These are phyloP conservation scores for Hymenoscyphus repandus DNA, from an alignment of 2,329 filamentous ascomycete species.

Conservation along the genomic window DNA sequence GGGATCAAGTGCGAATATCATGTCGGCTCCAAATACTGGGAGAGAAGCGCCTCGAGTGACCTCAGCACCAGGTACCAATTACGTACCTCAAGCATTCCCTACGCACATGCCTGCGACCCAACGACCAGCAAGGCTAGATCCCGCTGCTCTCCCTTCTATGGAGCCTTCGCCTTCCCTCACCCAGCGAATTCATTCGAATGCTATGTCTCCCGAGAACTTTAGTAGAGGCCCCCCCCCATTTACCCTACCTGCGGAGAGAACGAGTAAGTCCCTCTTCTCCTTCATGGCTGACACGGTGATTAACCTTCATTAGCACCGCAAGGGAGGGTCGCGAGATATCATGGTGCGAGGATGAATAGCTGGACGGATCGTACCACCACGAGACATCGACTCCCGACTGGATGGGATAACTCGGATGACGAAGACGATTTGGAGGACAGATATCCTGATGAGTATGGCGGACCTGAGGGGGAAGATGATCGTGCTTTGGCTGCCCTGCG, in stretches of 20 bases:
- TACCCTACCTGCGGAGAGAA: too few species aligned
- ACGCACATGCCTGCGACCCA: not conserved
- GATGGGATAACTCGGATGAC: slow-evolving; percentile 9
- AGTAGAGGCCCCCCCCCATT: too few species aligned
- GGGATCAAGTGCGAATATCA: not conserved
- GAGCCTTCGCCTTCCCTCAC: too few species aligned
- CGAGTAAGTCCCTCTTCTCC: too few species aligned
- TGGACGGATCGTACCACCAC: not conserved
- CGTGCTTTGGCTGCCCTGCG: slow-evolving; percentile 20
- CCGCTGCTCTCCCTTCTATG: too few species aligned
- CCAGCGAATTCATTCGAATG: too few species aligned
- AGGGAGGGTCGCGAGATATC: not conserved
- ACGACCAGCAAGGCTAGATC: not conserved
- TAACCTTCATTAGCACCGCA: too few species aligned
- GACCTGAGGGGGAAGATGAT: slow-evolving; percentile 16
- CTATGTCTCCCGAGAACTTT: too few species aligned
- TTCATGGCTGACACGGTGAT: too few species aligned
- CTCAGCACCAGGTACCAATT: not conserved
- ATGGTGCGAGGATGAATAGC: not conserved
- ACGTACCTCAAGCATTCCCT: not conserved
- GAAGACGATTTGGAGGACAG: slow-evolving; percentile 14
- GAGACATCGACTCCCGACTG: not conserved
- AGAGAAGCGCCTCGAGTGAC: not conserved
- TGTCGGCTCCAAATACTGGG: not conserved
- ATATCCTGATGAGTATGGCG: slow-evolving; percentile 6